phyloP scores from a whole-genome alignment of 371 early-diverging fungal genomes.

The Mortierella sp. region DNA sequence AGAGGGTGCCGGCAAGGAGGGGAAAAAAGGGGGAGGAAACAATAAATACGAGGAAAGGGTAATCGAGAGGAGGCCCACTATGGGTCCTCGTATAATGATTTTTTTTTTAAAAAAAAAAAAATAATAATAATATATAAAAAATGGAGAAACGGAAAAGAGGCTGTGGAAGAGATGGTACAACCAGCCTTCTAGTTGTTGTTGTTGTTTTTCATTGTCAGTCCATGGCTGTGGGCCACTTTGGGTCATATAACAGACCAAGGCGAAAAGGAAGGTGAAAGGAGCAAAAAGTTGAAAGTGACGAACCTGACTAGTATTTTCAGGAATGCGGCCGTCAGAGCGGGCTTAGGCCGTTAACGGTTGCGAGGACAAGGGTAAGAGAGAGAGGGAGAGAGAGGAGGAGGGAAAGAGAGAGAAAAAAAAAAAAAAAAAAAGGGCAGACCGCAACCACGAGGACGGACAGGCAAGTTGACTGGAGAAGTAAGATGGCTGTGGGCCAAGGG shows the following conservation, averaged over 20 bases:
- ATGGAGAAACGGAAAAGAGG: too few relatives aligned
- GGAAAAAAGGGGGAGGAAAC: neutral
- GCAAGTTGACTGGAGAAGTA: neutral
- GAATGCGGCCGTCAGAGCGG: too few relatives aligned
- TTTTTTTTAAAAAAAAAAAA: conserved; percentile 87
- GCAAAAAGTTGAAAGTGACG: neutral
- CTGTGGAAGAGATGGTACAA: conserved; percentile 3
- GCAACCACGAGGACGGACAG: too few relatives aligned
- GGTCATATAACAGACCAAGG: too few relatives aligned
- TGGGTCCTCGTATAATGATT: too few relatives aligned
- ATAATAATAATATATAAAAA: conserved; percentile 76
- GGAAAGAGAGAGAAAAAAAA: neutral
- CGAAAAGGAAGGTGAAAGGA: too few relatives aligned
- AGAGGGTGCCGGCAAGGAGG: neutral
- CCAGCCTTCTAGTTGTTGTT: neutral
- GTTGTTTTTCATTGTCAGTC: neutral
- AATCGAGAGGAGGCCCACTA: too few relatives aligned
- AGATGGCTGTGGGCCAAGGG: neutral
- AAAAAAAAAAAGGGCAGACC: neutral
- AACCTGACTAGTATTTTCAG: neutral
- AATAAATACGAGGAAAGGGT: too few relatives aligned
- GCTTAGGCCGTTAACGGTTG: too few relatives aligned
- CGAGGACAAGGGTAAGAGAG: neutral
- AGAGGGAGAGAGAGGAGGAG: neutral
- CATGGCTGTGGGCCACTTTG: too few relatives aligned